phyloP scores from a whole-genome alignment of 179 eudicot genomes.

The Camellia oleifera region DNA sequence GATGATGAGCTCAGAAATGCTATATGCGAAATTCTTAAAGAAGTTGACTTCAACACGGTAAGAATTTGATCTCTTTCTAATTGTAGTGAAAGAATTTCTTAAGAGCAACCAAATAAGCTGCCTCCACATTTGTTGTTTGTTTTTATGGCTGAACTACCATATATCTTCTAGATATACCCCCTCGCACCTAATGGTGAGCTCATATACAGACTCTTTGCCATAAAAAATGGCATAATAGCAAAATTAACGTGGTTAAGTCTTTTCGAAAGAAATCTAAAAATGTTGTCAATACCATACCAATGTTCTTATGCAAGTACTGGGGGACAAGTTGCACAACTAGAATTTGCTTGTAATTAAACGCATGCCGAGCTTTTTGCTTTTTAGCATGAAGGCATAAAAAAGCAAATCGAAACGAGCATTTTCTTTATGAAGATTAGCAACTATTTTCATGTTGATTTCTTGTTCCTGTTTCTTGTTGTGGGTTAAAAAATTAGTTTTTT shows the following conservation, averaged over 20 bases:
- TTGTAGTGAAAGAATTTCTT: not conserved
- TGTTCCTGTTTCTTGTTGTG: not conserved
- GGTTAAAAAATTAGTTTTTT: too few relatives aligned
- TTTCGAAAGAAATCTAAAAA: not conserved
- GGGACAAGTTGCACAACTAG: not conserved
- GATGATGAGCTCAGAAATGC: slow-evolving; percentile 75
- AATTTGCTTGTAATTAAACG: not conserved
- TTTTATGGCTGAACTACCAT: not conserved
- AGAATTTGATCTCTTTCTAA: slow-evolving; percentile 18
- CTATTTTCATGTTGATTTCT: not conserved
- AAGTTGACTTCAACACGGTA: slow-evolving; percentile 96
- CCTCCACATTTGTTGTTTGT: not conserved
- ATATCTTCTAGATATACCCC: not conserved
- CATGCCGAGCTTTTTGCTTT: not conserved
- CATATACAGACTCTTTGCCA: not conserved
- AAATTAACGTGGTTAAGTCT: not conserved
- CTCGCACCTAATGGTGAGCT: too few relatives aligned
- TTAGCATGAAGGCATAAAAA: too few relatives aligned
- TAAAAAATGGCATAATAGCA: not conserved
- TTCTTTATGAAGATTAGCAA: not conserved
- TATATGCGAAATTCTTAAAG: slow-evolving; percentile 75
- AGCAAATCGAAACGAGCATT: too few relatives aligned
- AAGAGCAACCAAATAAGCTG: not conserved
- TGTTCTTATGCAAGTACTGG: not conserved
- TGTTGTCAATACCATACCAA: not conserved